Evolutionary conservation across 805 yeast species (phyloP).

Genomic region (Wickerhamomyces sydowiorum): DNA sequence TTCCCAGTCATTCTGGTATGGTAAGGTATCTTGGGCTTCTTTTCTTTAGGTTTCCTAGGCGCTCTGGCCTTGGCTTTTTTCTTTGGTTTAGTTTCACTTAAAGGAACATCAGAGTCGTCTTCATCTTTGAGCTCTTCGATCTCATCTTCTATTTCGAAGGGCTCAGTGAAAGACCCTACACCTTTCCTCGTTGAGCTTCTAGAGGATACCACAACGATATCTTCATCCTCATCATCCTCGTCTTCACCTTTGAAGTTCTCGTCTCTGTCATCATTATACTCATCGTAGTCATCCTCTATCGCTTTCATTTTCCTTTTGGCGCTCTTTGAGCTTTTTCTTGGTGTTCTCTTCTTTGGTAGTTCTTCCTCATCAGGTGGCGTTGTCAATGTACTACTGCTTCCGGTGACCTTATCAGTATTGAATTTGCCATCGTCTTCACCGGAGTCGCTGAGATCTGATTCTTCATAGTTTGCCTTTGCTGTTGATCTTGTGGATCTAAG

Average conservation of each 20-base stretch:
- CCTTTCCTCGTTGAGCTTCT: conserved; percentile 1
- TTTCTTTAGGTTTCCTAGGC: conserved; percentile 14
- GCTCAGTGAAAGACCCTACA: conserved; percentile 11
- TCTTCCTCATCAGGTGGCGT: conserved; percentile 5
- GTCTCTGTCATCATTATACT: conserved; percentile 24
- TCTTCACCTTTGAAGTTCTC: conserved; percentile 17
- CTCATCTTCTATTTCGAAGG: conserved; percentile 9
- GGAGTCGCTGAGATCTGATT: conserved; percentile 1
- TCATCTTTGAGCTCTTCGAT: conserved; percentile 4
- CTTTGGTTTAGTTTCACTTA: conserved; percentile 16
- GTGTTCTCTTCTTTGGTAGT: conserved; percentile 5
- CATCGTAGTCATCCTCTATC: conserved; percentile 29
- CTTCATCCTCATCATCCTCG: conserved; percentile 15
- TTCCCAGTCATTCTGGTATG: conserved; percentile 64
- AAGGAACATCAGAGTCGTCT: conserved; percentile 23
- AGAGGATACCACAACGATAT: conserved; percentile 12
- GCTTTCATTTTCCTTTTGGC: conserved; percentile 21
- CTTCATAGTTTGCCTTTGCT: not conserved
- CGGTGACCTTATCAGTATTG: conserved; percentile 2
- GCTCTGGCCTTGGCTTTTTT: conserved; percentile 9
- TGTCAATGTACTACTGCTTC: conserved; percentile 5
- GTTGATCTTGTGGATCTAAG: not conserved
- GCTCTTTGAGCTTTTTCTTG: conserved; percentile 23
- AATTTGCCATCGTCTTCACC: conserved; percentile 1
- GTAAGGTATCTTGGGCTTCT: conserved; percentile 53